These are phyloP conservation scores for Sporothrix mexicana DNA, from an alignment of 2,329 filamentous ascomycete genomes.

Conservation along the genomic window DNA sequence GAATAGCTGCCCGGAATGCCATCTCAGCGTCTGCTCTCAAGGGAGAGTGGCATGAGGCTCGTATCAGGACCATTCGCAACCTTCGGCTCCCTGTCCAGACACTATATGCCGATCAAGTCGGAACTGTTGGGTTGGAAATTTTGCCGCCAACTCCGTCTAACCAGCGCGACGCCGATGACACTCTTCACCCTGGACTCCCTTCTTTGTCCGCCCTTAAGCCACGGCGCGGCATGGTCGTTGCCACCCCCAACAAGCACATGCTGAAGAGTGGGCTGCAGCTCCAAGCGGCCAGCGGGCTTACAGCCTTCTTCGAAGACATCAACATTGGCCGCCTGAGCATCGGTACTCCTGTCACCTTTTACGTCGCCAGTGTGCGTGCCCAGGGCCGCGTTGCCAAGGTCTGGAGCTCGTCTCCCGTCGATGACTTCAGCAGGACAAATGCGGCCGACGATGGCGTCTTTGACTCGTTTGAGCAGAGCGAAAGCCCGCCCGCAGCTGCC, in stretches of 20 bases:
- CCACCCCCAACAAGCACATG: constrained; percentile 66
- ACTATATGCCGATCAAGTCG: constrained; percentile 81
- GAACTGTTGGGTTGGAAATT: constrained; percentile 82
- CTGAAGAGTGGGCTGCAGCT: constrained; percentile 61
- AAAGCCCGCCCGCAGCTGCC: constrained; percentile 45
- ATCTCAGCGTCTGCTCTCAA: constrained; percentile 58
- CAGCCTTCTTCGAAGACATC: constrained; percentile 70
- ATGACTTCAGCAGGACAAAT: constrained; percentile 29
- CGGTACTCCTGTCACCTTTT: constrained; percentile 78
- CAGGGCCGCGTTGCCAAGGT: constrained; percentile 68
- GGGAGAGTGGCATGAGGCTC: constrained; percentile 79
- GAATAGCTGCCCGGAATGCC: constrained; percentile 59
- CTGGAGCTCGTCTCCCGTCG: constrained; percentile 40
- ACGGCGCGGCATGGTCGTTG: constrained; percentile 84
- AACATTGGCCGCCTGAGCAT: constrained; percentile 68
- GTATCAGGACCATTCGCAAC: constrained; percentile 85
- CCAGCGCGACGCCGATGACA: background rate
- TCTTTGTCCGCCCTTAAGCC: constrained; percentile 49
- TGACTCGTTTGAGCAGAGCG: constrained; percentile 51
- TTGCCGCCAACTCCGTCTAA: constrained; percentile 44
- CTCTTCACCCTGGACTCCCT: constrained; percentile 1
- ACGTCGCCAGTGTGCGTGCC: constrained; percentile 84
- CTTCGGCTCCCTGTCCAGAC: constrained; percentile 80
- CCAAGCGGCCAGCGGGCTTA: constrained; percentile 70
- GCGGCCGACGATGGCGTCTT: constrained; percentile 60